Conservation (phyloP, 495 filamentous ascomycete genomes). For the Acidiella bohemica region DNA sequence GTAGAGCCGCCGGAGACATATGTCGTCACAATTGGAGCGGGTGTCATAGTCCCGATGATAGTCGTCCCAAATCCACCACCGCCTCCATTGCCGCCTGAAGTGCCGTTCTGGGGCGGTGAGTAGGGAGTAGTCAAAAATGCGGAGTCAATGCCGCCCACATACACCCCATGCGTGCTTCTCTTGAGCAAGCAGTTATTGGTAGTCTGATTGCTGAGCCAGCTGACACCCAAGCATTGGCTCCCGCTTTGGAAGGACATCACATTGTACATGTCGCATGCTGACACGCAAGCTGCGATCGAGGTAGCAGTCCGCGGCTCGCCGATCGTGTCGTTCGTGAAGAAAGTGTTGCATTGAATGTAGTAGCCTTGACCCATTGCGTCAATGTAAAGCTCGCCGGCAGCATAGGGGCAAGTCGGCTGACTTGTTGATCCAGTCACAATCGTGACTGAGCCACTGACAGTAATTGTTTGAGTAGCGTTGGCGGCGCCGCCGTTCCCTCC, state of each 20-base stretch:
- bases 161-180: too few relatives aligned
- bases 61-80: background rate
- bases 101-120: constrained; percentile 1
- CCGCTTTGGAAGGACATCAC: constrained; percentile 8
- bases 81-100: constrained; percentile 1
- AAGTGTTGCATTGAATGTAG: constrained; percentile 12
- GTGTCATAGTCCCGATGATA: constrained; percentile 1
- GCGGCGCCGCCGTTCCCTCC: background rate
- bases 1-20: constrained; percentile 4
- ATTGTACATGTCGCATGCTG: constrained; percentile 20
- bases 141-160: too few relatives aligned
- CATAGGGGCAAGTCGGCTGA: constrained; percentile 11
- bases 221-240: constrained; percentile 11
- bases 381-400: background rate
- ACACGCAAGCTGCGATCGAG: constrained; percentile 10
- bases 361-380: constrained; percentile 11
- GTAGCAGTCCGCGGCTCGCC: constrained; percentile 2
- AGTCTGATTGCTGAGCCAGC: background rate
- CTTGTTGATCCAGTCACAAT: background rate
- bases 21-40: constrained; percentile 1
- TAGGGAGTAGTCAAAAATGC: constrained; percentile 4
- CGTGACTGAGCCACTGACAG: background rate
- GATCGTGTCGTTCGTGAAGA: constrained; percentile 10
- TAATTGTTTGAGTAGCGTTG: background rate
- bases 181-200: constrained; percentile 10